phyloP scores from a whole-genome alignment of 2,329 filamentous ascomycete species.

The Anisogramma anomala region DNA sequence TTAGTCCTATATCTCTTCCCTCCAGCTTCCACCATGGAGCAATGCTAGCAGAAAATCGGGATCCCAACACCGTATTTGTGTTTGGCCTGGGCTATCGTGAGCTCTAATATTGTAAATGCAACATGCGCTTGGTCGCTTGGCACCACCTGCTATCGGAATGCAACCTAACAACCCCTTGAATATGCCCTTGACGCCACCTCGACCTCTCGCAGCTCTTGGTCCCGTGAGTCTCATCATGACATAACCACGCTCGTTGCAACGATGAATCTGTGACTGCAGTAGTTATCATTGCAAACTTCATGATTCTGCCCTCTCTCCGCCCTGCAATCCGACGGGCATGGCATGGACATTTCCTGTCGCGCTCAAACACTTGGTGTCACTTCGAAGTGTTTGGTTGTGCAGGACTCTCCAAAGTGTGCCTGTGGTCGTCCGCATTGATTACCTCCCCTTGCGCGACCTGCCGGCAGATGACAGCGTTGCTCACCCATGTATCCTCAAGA shows the following conservation, averaged over 20 bases:
- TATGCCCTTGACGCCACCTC: not conserved
- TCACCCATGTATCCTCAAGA: conserved; percentile 81
- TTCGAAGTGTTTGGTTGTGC: conserved; percentile 27
- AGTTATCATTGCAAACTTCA: not conserved
- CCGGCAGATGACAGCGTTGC: conserved; percentile 69
- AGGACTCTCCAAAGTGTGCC: conserved; percentile 72
- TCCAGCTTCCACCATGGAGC: too few species aligned
- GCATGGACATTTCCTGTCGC: too few species aligned
- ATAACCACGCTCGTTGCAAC: not conserved
- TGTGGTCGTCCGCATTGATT: conserved; percentile 63
- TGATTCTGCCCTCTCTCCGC: not conserved
- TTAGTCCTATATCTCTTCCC: too few species aligned
- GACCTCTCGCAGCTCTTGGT: not conserved
- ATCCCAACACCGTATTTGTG: not conserved
- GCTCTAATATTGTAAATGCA: not conserved
- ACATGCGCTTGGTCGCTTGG: conserved; percentile 2
- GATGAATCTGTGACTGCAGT: not conserved
- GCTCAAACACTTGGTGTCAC: conserved; percentile 7
- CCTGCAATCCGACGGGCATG: too few species aligned
- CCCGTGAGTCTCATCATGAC: not conserved
- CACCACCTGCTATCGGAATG: conserved; percentile 2
- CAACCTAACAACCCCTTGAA: not conserved
- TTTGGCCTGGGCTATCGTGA: not conserved
- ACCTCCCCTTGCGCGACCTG: conserved; percentile 62
- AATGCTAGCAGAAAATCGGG: too few species aligned